Evolutionary conservation across 352 stramenopile genomes (phyloP).

Genomic region (Pythium dissotocum): DNA sequence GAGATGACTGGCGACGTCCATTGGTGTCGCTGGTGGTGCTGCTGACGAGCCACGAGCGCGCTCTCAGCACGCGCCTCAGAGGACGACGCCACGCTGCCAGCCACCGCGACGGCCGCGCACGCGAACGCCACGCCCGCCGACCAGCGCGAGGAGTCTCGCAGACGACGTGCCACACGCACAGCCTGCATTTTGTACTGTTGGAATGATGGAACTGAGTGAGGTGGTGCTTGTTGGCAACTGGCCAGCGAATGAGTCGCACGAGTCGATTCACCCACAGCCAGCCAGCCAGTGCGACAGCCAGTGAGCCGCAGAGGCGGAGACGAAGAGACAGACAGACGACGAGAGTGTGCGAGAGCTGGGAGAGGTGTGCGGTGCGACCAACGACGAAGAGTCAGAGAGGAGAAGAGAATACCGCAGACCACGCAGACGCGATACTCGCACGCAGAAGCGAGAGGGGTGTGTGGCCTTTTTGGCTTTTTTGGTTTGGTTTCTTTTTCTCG

Average conservation of each 20-base stretch:
- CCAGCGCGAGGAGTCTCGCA: background rate
- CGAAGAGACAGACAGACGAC: background rate
- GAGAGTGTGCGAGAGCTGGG: background rate
- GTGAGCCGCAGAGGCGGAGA: background rate
- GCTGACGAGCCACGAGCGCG: background rate
- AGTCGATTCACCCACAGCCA: background rate
- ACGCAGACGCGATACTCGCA: too few relatives aligned
- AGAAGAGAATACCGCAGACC: too few relatives aligned
- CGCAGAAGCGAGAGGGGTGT: background rate
- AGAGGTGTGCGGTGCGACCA: background rate
- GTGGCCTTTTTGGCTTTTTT: too few relatives aligned
- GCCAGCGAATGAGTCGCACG: background rate
- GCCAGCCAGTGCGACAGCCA: background rate
- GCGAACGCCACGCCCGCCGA: background rate
- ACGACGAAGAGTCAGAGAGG: background rate
- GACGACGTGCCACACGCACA: background rate
- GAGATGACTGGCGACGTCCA: background rate
- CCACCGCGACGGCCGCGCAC: background rate
- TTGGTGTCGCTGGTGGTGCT: background rate
- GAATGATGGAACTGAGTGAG: background rate
- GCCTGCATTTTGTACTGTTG: background rate
- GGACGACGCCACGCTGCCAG: background rate
- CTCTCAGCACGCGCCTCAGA: constrained; percentile 15
- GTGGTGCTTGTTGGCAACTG: background rate
- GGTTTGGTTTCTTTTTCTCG: background rate